Evolutionary conservation across 768 basidiomycete genomes (phyloP), one percentile per base, ranked within the genome.

Genomic region (Cyclocybe aegerita): DNA sequence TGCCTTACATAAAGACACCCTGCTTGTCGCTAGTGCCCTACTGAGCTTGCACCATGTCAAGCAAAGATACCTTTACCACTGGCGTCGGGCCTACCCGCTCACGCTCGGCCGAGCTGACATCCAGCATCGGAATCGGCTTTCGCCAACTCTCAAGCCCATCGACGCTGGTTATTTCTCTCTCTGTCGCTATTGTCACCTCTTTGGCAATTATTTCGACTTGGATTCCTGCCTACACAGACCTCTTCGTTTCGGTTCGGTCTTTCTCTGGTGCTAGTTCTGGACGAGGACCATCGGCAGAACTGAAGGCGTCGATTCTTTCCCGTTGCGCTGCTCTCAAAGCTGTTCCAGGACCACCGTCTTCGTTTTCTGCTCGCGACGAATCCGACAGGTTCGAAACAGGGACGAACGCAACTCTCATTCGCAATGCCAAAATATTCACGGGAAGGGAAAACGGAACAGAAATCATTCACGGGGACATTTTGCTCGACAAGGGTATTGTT

Each of bases 321-420:
- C 73, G 64, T 45, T 96, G 58, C 81, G 83, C 48, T 70, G 74
- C 60, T 65, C 70, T 70, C 68, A 81, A 65, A 70, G 72, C 52
- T 68, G 73, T 45, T 65, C 83, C 88, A 38, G 63, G 62, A 29
- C 66, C 66, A 16, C 60, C 72, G 11, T 48, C 58, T 7, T 49
- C 58, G n/a, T 79, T 78, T 48, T 58, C 59, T 42, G 66, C 67
- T 32, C 71, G 80, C 12, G 70, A 76, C 30, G 61, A 64, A 39
- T 88, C 86, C 2, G 88, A 90, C 59, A 69, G 88, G 36, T 86
- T 78, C 54, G 86, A 83, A 56, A 68, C 68, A 3, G 88, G 85
- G 1, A 89, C 88, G 0, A 75, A 75, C 34, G 69, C 86, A 1
- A 84, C 83, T 14, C 73, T 85, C 55, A 83, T 96, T 55, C 75